These are phyloP conservation scores for Daldinia sp. DNA, from an alignment of 2,329 filamentous ascomycete genomes.

Conservation along the genomic window DNA sequence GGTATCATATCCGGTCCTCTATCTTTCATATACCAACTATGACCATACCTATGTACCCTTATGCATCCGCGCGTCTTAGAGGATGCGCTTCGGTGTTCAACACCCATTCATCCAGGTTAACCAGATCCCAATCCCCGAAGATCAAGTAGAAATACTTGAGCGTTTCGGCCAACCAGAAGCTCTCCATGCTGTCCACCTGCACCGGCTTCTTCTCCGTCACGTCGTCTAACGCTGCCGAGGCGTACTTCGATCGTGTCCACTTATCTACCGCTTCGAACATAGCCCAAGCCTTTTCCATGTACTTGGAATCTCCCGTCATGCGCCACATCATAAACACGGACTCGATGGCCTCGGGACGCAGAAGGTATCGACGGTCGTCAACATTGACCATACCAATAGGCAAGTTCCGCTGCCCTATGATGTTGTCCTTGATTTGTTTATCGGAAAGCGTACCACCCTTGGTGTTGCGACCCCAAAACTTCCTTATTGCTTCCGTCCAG, in stretches of 20 bases:
- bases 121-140: conserved; percentile 68
- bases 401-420: conserved; percentile 60
- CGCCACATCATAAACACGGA: conserved; percentile 83
- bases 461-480: conserved; percentile 46
- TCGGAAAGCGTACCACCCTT: conserved; percentile 43
- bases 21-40: conserved; percentile 2
- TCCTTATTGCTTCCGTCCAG: conserved; percentile 46
- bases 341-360: conserved; percentile 84
- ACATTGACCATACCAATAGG: conserved; percentile 68
- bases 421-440: conserved; percentile 50
- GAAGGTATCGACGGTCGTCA: conserved; percentile 69
- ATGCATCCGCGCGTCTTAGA: conserved; percentile 54
- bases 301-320: conserved; percentile 73
- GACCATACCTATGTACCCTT: conserved; percentile 5
- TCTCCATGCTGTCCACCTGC: conserved; percentile 71
- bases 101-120: conserved; percentile 73
- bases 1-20: conserved; percentile 27
- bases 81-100: conserved; percentile 70
- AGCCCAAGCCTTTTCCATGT: conserved; percentile 77
- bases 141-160: conserved; percentile 76
- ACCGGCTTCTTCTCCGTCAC: conserved; percentile 60
- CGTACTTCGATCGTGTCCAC: conserved; percentile 71
- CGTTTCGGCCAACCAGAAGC: conserved; percentile 79
- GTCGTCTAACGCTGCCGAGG: conserved; percentile 74
- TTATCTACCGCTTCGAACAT: conserved; percentile 77